Conservation (phyloP, 208 protist genomes). For the Trypanosoma caninum region DNA sequence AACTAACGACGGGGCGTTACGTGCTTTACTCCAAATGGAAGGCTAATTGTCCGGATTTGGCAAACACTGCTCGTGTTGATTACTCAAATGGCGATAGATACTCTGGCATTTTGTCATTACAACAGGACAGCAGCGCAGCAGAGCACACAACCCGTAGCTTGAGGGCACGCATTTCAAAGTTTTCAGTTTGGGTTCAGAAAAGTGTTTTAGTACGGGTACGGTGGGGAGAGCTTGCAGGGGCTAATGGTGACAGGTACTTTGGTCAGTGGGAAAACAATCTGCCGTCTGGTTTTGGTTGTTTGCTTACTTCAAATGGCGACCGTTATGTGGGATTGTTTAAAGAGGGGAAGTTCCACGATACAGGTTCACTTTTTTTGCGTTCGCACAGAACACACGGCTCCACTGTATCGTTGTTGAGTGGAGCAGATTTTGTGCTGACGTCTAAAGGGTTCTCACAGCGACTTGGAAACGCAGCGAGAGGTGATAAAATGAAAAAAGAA, state of each 20-base stretch:
- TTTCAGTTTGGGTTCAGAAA: constrained; percentile 54
- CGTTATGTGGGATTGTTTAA: constrained; percentile 70
- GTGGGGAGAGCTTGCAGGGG: constrained; percentile 64
- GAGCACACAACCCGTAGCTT: constrained; percentile 2
- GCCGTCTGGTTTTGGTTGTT: constrained; percentile 73
- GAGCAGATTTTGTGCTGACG: constrained; percentile 20
- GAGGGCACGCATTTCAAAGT: constrained; percentile 37
- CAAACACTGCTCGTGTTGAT: constrained; percentile 46
- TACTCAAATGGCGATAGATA: constrained; percentile 59
- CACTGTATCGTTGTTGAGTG: constrained; percentile 14
- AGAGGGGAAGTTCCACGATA: constrained; percentile 54
- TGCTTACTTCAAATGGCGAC: constrained; percentile 46
- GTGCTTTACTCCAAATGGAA: constrained; percentile 70
- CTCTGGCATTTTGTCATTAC: constrained; percentile 44
- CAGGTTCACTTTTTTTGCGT: constrained; percentile 56
- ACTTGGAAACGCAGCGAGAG: not conserved
- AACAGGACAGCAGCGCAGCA: constrained; percentile 11
- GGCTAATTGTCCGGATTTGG: constrained; percentile 64
- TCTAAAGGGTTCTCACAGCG: not conserved
- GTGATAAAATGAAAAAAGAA: too few species aligned
- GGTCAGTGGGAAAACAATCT: constrained; percentile 73
- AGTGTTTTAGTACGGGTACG: constrained; percentile 30
- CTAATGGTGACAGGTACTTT: constrained; percentile 66
- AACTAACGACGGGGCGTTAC: constrained; percentile 46
- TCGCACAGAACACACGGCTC: constrained; percentile 3